Base-by-base conservation (phyloP, 495 filamentous ascomycete genomes). In the Sphaerosporella brunnea region DNA sequence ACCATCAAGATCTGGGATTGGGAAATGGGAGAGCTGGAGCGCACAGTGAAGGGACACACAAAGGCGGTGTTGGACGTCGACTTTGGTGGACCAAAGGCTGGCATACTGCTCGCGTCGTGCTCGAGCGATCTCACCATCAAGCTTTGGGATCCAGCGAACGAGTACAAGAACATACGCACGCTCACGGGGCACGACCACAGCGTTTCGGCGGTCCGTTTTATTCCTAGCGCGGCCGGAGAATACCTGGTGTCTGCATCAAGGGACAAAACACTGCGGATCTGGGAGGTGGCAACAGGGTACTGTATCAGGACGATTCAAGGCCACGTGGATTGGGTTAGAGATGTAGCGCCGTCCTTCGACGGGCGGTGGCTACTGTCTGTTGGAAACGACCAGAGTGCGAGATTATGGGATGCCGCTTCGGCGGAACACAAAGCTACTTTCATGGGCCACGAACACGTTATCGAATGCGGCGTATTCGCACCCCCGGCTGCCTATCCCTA, bases 1-100 rank as follows among this genome's bases (percentile, higher is more conserved):
- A 83, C 77, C 8, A 84, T 85, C 60, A 97, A 97, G 61, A 85
- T 97, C 42, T 97, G 90, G 90, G 90, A 95, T 58, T 95, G 85
- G 84, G 90, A 97, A 54, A 66, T 93, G 15, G 90, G 90, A 18
- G 88, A 95, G 61, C 70, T 94, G 7, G 88, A 95, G 59, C 65
- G 80, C 23, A 96, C 90, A 0, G 70, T 95, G 35, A 95, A 95
- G 57, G 87, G 87, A 1, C 90, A 97, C 60, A 93, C 84, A 2
- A 92, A 84, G 58, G 75, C 81, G 4, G 86, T 96, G 2, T 59
- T 90, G 13, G 86, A 90, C 59, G 74, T 94, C 39, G 90, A 95
- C 55, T 96, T 80, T 64, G 88, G 90, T 13, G 90, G 88, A 0
- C 87, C 84, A 1, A 73, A 82, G 53, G 84, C 82, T 32, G 80